Base-by-base conservation (phyloP, 1,284 basidiomycete genomes). In the Bondarzewia mesenterica region DNA sequence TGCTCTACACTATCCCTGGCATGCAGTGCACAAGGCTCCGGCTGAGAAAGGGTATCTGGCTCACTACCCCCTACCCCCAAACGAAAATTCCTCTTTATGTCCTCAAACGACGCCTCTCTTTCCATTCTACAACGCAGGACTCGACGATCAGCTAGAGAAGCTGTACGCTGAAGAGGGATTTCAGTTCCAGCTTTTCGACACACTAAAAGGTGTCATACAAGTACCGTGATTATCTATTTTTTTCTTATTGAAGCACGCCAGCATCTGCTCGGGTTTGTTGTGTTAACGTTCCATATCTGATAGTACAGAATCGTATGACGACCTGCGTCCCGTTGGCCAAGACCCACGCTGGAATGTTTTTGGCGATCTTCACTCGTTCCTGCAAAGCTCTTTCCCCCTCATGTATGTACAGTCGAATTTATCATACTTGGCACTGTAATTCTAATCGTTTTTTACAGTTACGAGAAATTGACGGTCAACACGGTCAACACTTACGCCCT, bases 401-500 rank as follows among this genome's bases (percentile, higher is more conserved):
- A 65, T 75, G 77, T 77, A n/a, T n/a, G n/a, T n/a, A n/a, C n/a
- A n/a, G n/a, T n/a, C n/a, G 55, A 53, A 70, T 42, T 23, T 32
- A 23, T 40, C 16, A 40, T 40, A 15, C 10, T 25, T 29, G 10
- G 8, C 15, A 10, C 8, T 43, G 10, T 6, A 5, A 7, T 10
- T 25, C 38, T 22, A 18, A 40, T 18, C 10, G 18, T 18, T 36
- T n/a, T 37, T 6, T 3, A 10, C 43, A 81, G 79, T n/a, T 77
- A 84, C 57, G 50, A 68, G 38, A 70, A 64, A n/a, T 64, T 85
- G 44, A 67, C 69, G 20, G 66, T 81, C 39, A 78, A 74, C 5
- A 78, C 77, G 54, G 75, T 89, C 23, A 69, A 73, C 54, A 78
- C 78, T 0, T 84, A 84, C 58, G 84, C 78, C 1, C 70, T 89